Conservation (phyloP, 2,329 filamentous ascomycete genomes). For the Colletotrichum endophyticum region DNA sequence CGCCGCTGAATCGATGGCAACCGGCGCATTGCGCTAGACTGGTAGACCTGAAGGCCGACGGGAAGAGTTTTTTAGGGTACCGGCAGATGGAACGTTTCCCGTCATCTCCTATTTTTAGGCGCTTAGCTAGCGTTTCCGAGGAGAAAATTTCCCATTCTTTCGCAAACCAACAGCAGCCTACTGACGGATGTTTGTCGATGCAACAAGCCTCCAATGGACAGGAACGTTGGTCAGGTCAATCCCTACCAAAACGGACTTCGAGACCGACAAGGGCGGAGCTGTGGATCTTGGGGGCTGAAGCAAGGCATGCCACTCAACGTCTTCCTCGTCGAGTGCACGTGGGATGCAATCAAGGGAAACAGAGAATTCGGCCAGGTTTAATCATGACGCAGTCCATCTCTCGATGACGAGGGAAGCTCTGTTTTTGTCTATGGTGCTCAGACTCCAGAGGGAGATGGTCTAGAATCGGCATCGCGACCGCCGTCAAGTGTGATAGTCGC, state of each 20-base stretch:
- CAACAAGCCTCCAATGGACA: neutral
- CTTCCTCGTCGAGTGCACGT: neutral
- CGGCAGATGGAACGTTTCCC: neutral
- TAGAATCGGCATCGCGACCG: neutral
- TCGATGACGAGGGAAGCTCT: rapidly evolving
- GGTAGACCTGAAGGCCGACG: neutral
- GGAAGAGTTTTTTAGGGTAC: neutral
- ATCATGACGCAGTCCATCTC: neutral
- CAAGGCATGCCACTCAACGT: neutral
- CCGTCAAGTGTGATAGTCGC: neutral
- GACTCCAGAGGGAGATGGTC: neutral
- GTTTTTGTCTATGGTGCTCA: neutral
- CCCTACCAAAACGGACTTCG: neutral
- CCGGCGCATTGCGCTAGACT: neutral
- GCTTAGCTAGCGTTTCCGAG: neutral
- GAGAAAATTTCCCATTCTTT: neutral
- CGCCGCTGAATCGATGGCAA: neutral
- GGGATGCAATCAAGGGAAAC: neutral
- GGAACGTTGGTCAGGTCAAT: neutral
- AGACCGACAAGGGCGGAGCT: neutral
- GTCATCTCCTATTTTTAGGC: neutral
- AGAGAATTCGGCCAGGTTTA: neutral
- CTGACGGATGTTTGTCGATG: neutral
- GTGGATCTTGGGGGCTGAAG: neutral
- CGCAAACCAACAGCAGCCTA: neutral